These are phyloP conservation scores for Backusella macrospora DNA, from an alignment of 192 early-diverging fungal genomes.

Conservation along the genomic window DNA sequence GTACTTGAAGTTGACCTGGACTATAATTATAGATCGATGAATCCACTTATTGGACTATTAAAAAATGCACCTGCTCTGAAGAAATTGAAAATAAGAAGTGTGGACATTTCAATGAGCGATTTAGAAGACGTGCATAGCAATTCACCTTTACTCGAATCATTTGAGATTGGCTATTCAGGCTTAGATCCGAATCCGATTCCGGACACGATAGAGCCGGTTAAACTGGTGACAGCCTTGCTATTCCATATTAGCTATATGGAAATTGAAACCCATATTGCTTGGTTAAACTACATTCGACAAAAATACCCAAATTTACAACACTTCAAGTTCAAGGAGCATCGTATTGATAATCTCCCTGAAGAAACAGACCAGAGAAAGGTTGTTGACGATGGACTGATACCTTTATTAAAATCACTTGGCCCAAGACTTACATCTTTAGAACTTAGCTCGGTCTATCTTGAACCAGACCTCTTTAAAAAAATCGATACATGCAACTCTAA, in stretches of 20 bases:
- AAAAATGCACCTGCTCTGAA: background rate
- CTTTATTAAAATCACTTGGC: background rate
- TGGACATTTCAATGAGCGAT: background rate
- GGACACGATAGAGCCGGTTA: background rate
- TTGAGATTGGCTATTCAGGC: background rate
- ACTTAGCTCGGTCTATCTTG: background rate
- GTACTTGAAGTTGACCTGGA: background rate
- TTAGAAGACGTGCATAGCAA: background rate
- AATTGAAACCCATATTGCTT: background rate
- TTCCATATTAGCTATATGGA: background rate
- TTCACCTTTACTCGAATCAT: background rate
- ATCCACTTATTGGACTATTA: background rate
- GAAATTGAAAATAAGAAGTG: background rate
- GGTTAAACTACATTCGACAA: background rate
- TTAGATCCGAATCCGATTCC: background rate
- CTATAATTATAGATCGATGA: background rate
- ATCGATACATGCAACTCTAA: background rate
- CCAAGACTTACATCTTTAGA: background rate
- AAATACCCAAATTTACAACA: background rate
- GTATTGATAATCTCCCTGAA: background rate
- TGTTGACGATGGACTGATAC: background rate
- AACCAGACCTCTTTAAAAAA: background rate
- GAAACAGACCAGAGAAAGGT: background rate
- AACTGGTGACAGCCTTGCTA: background rate
- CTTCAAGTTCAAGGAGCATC: background rate